Evolutionary conservation across 345 rosid genomes (phyloP).

Genomic region (Eucalyptus cloeziana): DNA sequence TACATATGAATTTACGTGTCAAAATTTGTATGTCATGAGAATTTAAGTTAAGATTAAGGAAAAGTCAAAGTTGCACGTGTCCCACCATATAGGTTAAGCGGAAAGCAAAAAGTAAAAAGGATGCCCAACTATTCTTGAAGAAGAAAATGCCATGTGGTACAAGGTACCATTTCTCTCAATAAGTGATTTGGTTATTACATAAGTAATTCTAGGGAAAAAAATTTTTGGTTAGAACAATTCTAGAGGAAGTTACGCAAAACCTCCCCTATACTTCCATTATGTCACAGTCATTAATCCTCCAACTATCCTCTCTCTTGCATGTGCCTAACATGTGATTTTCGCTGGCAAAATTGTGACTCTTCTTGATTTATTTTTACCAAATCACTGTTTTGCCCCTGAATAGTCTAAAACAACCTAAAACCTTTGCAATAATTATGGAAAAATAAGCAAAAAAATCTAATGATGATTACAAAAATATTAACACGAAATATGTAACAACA

Average conservation of each 20-base stretch:
- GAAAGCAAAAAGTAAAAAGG: not conserved
- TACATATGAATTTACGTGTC: not conserved
- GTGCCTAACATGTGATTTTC: not conserved
- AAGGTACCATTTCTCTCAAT: not conserved
- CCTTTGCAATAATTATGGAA: not conserved
- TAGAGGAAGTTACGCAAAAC: not conserved
- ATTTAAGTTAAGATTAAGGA: not conserved
- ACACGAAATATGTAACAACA: not conserved
- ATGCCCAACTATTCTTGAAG: not conserved
- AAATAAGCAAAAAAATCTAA: not conserved
- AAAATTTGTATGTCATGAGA: not conserved
- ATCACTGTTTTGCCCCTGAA: not conserved
- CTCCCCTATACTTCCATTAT: not conserved
- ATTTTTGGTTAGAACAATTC: not conserved
- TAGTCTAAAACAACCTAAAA: not conserved
- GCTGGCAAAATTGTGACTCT: not conserved
- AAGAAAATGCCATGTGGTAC: not conserved
- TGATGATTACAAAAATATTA: not conserved
- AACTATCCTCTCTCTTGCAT: not conserved
- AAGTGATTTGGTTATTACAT: not conserved
- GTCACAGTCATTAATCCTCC: not conserved
- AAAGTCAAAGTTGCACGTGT: not conserved
- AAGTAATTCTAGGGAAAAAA: not conserved
- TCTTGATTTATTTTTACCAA: not conserved
- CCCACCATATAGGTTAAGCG: not conserved